Conservation (phyloP, 352 stramenopile genomes). For the Halophytophthora polymorphica region DNA sequence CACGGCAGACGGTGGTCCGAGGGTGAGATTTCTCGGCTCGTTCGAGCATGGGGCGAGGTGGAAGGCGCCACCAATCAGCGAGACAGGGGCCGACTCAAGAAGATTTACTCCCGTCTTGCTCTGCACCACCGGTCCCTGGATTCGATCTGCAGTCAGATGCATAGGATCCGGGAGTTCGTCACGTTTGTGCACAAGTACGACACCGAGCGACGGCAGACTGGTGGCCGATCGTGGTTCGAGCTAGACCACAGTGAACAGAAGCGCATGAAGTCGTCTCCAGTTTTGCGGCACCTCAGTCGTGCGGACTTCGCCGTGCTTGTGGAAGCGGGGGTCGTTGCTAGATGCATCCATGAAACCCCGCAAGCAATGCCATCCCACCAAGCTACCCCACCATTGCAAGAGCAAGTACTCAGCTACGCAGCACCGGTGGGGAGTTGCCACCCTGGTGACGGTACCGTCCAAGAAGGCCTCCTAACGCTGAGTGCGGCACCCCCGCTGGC, state of each 20-base stretch:
- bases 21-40: slow-evolving; percentile 12
- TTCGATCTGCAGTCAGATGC: slow-evolving; percentile 6
- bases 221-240: slow-evolving; percentile 16
- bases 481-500: not conserved
- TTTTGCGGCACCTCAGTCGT: slow-evolving; percentile 6
- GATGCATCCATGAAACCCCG: slow-evolving; percentile 1
- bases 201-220: slow-evolving; percentile 12
- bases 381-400: no score
- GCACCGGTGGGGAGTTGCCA: no score
- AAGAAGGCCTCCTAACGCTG: not conserved
- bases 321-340: slow-evolving; percentile 16
- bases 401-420: not conserved
- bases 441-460: not conserved
- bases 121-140: slow-evolving; percentile 3
- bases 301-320: slow-evolving; percentile 13
- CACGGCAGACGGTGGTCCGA: slow-evolving; percentile 10
- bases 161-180: slow-evolving; percentile 14
- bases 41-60: slow-evolving; percentile 21
- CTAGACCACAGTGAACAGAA: slow-evolving; percentile 4
- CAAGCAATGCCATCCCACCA: not conserved
- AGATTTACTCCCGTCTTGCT: slow-evolving; percentile 14
- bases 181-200: slow-evolving; percentile 18
- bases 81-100: slow-evolving; percentile 8
- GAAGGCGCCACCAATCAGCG: slow-evolving; percentile 14
- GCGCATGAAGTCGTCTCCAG: not conserved